Conservation (phyloP, 192 early-diverging fungal genomes). For the Coemansia sp. region DNA sequence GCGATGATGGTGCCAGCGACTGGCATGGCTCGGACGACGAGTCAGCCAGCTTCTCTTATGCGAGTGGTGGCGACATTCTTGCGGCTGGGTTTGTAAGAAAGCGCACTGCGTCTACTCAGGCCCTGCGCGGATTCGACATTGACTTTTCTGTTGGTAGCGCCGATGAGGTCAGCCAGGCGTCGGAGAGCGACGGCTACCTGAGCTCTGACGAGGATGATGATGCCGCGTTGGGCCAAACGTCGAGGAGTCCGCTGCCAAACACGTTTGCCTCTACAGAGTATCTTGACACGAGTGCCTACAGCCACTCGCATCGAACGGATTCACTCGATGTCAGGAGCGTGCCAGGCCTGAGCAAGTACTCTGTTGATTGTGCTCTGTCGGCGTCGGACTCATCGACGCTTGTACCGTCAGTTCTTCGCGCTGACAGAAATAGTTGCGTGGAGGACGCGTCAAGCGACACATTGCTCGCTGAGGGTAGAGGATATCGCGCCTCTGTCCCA, state of each 20-base stretch:
- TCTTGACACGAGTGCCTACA: constrained; percentile 10
- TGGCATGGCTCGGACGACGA: constrained; percentile 1
- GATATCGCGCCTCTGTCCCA: constrained; percentile 7
- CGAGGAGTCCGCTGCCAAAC: neutral
- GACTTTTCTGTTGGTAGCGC: constrained; percentile 11
- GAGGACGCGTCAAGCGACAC: constrained; percentile 5
- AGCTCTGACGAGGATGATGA: constrained; percentile 9
- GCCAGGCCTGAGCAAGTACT: constrained; percentile 23
- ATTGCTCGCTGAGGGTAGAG: neutral
- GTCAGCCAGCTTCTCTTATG: neutral
- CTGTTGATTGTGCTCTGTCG: constrained; percentile 25
- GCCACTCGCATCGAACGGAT: constrained; percentile 1
- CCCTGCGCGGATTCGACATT: constrained; percentile 45
- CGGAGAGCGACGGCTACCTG: neutral
- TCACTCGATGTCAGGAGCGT: neutral
- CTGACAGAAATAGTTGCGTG: constrained; percentile 1
- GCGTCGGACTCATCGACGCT: constrained; percentile 46
- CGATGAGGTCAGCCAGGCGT: constrained; percentile 1
- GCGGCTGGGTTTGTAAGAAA: constrained; percentile 24
- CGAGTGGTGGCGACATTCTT: neutral
- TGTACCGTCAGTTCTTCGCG: constrained; percentile 17
- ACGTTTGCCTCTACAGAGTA: neutral
- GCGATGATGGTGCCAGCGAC: neutral
- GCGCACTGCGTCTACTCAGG: constrained; percentile 54
- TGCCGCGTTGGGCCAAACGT: neutral